These are phyloP conservation scores for Lasiosphaeriaceae sp. DNA, from an alignment of 495 filamentous ascomycete species.

Conservation along the genomic window DNA sequence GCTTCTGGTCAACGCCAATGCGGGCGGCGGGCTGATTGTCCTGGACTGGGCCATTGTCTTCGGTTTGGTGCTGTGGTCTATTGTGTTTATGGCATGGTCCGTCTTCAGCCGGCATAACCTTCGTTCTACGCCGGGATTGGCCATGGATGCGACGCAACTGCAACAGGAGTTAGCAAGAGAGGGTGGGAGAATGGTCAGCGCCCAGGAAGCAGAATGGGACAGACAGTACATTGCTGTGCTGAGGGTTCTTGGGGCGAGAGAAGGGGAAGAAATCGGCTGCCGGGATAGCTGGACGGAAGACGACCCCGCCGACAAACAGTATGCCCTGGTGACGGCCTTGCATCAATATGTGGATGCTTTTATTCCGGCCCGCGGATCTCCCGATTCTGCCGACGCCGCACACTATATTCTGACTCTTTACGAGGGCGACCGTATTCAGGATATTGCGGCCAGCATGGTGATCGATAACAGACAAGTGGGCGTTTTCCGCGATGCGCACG, in stretches of 20 bases:
- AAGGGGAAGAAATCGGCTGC: neutral
- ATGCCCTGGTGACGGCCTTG: slow-evolving; percentile 1
- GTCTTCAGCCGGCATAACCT: neutral
- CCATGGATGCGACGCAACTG: slow-evolving; percentile 5
- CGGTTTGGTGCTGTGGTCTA: slow-evolving; percentile 15
- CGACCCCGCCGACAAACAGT: neutral
- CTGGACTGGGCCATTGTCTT: slow-evolving; percentile 15
- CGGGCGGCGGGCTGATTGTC: slow-evolving; percentile 6
- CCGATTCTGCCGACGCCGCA: neutral
- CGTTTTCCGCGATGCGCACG: slow-evolving; percentile 11
- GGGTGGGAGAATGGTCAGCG: slow-evolving; percentile 8
- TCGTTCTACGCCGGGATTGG: neutral
- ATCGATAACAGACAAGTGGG: slow-evolving; percentile 10
- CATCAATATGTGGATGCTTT: slow-evolving; percentile 11
- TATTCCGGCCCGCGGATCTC: slow-evolving; percentile 1
- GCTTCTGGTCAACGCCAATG: slow-evolving; percentile 5
- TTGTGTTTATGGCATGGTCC: slow-evolving; percentile 7
- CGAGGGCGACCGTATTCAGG: slow-evolving; percentile 2
- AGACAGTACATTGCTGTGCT: slow-evolving; percentile 10
- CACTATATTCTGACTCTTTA: slow-evolving; percentile 6
- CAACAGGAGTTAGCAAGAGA: slow-evolving; percentile 10
- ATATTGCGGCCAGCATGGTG: slow-evolving; percentile 7
- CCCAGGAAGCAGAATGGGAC: slow-evolving; percentile 14
- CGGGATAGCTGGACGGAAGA: neutral
- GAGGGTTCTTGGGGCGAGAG: neutral